A percentile compares a stretch with the other conserved stretches of the same genome.
Conservation (phyloP, 2,329 filamentous ascomycete species). For the Salinomyces thailandicus region DNA sequence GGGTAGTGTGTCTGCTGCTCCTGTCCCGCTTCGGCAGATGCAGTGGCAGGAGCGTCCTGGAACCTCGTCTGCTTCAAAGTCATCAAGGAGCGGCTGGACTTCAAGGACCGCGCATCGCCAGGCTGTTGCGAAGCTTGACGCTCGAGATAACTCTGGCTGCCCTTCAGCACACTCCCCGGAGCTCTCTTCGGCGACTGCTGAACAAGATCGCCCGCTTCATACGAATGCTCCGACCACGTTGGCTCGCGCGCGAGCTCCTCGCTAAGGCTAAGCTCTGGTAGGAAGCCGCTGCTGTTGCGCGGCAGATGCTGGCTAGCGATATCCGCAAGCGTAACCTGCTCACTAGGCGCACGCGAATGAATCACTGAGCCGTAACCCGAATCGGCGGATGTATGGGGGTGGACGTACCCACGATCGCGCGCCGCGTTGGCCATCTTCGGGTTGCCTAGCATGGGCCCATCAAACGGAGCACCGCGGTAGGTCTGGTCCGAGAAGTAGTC, state of each 20-base stretch:
- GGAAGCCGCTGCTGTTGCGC: slow-evolving; percentile 7
- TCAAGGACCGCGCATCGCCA: background rate
- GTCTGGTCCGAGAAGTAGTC: background rate
- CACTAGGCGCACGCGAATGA: slow-evolving; percentile 17
- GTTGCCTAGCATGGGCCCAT: slow-evolving; percentile 9
- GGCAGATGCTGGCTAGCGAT: slow-evolving; percentile 5
- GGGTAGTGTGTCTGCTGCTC: background rate
- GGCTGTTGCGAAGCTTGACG: slow-evolving; percentile 1
- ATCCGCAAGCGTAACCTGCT: slow-evolving; percentile 8
- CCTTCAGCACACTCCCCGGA: slow-evolving; percentile 8
- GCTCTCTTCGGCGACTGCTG: slow-evolving; percentile 2
- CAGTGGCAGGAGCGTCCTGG: background rate
- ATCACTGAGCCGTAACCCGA: slow-evolving; percentile 21
- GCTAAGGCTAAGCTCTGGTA: slow-evolving; percentile 15
- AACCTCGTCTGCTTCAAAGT: slow-evolving; percentile 3
- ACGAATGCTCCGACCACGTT: slow-evolving; percentile 6
- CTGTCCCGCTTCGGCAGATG: too few relatives aligned
- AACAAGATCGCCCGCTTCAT: background rate
- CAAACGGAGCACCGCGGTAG: slow-evolving; percentile 2
- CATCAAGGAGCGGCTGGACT: background rate
- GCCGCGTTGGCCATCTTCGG: slow-evolving; percentile 7
- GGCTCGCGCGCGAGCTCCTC: slow-evolving; percentile 10
- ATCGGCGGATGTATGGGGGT: slow-evolving; percentile 15
- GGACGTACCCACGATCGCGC: slow-evolving; percentile 7
- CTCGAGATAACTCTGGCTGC: background rate